Evolutionary conservation across 352 stramenopile species (phyloP), one percentile per base, ranked within the genome.

Genomic region (Thalassiosira hispida): DNA sequence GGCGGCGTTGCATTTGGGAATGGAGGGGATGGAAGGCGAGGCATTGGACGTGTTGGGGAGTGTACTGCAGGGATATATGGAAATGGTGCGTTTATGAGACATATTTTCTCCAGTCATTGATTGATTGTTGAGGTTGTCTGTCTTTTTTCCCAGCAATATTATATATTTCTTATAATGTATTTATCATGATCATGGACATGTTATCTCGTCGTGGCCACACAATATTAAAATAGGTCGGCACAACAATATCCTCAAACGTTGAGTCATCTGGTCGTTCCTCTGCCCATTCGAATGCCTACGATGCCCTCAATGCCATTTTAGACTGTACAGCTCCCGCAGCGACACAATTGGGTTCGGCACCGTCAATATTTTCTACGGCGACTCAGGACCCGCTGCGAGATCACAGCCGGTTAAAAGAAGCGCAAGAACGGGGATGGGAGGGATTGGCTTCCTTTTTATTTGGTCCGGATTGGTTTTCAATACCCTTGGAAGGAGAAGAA

Each of bases 391-490:
- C 14, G 11, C 2, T 64, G 42, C 29, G 1, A 3, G 51, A 62
- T 46, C 16, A 68, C 11, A 61, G 40, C 27, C 14, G 46, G n/a
- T 53, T 25, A 53, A n/a, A 68, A 46, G 29, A 51, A 60, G 49
- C 14, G 16, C 16, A 69, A 27, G 44, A 69, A 66, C 35, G 72
- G 22, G 77, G 70, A 68, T 94, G 86, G 89, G 80, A 91, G 74
- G 83, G 84, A n/a, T 71, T 94, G 20, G 89, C 89, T n/a, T 73
- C 71, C 0, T 94, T 94, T 87, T 79, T 85, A 46, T 94, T 92
- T 82, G 86, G 89, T 29, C 83, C 86, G 4, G 79, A 92, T 25
- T 94, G 89, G 89, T 64, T 83, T 60, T 70, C 65, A 31, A 83
- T 87, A 73, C 79, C 64, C 5, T 64, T 84, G 22, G 46, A 67